Percentiles rank a stretch among this genome's conserved stretches.
Evolutionary conservation across 2,329 filamentous ascomycete genomes (phyloP).

Genomic region (Aspergillus sp.): DNA sequence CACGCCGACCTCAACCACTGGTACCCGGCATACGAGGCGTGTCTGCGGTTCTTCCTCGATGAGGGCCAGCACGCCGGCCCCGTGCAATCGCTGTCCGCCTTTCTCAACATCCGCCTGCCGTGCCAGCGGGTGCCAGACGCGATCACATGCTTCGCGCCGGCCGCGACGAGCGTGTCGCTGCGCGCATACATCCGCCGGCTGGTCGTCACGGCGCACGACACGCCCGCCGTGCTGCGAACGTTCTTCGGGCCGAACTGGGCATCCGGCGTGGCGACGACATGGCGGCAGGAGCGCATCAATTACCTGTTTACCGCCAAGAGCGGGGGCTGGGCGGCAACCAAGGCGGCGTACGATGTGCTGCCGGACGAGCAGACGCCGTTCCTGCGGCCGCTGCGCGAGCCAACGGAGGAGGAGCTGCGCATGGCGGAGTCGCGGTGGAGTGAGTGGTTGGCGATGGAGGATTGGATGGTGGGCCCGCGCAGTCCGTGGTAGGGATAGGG

Average conservation of each 20-base stretch:
- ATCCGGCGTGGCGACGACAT: conserved; percentile 73
- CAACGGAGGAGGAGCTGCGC: conserved; percentile 74
- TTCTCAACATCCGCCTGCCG: conserved; percentile 87
- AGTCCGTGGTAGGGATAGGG: conserved; percentile 35
- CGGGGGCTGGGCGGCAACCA: conserved; percentile 82
- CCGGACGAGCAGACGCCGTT: conserved; percentile 83
- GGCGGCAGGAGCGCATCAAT: conserved; percentile 85
- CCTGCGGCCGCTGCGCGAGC: conserved; percentile 71
- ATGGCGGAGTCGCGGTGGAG: conserved; percentile 83
- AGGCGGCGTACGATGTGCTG: conserved; percentile 82
- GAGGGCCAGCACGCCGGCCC: conserved; percentile 75
- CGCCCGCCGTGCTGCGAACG: conserved; percentile 75
- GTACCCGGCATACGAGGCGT: conserved; percentile 85
- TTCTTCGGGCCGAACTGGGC: conserved; percentile 92
- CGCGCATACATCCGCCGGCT: conserved; percentile 88
- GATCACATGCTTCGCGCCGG: conserved; percentile 30
- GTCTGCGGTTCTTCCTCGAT: conserved; percentile 83
- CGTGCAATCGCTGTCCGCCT: conserved; percentile 83
- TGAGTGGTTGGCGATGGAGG: conserved; percentile 93
- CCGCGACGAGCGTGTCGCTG: conserved; percentile 57
- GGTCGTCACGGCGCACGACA: conserved; percentile 88
- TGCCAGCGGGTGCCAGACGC: conserved; percentile 62
- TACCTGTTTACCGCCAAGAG: conserved; percentile 95
- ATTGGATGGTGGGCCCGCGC: conserved; percentile 90
- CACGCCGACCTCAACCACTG: conserved; percentile 72